Conservation (phyloP, 176 grass and related monocot species). For the Avena insularis region DNA sequence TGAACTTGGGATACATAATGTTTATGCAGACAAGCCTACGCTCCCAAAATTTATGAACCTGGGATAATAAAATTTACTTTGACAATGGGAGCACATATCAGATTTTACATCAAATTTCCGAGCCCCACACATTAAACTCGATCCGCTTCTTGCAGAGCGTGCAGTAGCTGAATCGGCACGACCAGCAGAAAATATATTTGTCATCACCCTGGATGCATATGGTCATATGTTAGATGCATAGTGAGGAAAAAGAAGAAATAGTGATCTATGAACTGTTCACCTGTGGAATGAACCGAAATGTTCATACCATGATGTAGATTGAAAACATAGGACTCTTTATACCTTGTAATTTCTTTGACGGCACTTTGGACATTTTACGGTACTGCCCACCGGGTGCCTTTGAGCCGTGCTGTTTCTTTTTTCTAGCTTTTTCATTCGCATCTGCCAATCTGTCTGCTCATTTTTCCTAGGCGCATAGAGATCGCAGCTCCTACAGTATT, state of each 20-base stretch:
- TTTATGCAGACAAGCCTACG: background rate
- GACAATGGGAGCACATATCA: background rate
- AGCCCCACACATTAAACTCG: background rate
- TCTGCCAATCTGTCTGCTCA: conserved; percentile 37
- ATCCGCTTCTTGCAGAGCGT: background rate
- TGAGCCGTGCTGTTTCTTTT: background rate
- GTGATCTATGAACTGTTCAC: background rate
- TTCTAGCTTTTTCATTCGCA: conserved; percentile 9
- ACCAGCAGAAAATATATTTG: background rate
- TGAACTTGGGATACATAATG: background rate
- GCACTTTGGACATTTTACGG: background rate
- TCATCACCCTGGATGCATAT: background rate
- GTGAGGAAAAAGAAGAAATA: background rate
- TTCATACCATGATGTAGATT: background rate
- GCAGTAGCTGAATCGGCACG: background rate
- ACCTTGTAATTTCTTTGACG: background rate
- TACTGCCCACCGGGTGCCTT: background rate
- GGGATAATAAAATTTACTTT: background rate
- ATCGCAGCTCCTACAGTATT: background rate
- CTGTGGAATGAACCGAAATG: background rate
- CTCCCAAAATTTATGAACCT: background rate
- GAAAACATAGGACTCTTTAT: background rate
- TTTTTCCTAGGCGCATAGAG: conserved; percentile 17
- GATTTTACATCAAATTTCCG: background rate
- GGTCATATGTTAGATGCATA: background rate